Evolutionary conservation across 306 rosid genomes (phyloP), one percentile per base, ranked within the genome.

Genomic region (Hylodesmum podocarpum): DNA sequence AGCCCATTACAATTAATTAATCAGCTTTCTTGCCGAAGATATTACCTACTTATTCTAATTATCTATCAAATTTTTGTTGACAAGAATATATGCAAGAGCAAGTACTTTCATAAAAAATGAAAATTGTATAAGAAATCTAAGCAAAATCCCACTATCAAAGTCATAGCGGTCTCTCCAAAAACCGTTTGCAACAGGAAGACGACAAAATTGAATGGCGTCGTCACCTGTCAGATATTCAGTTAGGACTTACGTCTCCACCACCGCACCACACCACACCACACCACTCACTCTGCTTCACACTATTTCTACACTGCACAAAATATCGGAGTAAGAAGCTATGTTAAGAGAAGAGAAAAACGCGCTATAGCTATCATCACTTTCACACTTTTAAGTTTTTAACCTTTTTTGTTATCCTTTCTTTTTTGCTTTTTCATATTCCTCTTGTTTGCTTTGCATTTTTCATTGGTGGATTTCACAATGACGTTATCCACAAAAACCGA

Each of bases 141-240:
- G n/a, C n/a, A n/a, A 36, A 75, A 75, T 22, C 34, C 11, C 4
- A 36, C n/a, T n/a, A n/a, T n/a, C n/a, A n/a, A n/a, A n/a, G 6
- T 3, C 21, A n/a, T 4, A 13, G 57, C 33, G n/a, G 27, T 8
- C 61, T 24, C 71, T 24, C 24, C 4, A 59, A 39, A 39, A n/a
- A 39, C 34, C 73, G 78, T 36, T 19, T 25, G 74, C 59, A 63
- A 27, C 39, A 72, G 53, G 15, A 51, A 44, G 69, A 18, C 9
- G 75, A 80, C 80, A 57, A 73, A 73, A 57, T 10, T 16, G 33
- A 6, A 66, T 73, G n/a, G 70, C 58, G 80, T 54, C 76, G 75
- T 46, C 80, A 41, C 33, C 12, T 65, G 80, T 18, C 70, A 65
- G 70, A 73, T 69, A 43, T 55, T 66, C 80, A 36, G 71, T 74